Base-by-base conservation (phyloP, 108 stramenopile species). In the Licmophora abbreviata region DNA sequence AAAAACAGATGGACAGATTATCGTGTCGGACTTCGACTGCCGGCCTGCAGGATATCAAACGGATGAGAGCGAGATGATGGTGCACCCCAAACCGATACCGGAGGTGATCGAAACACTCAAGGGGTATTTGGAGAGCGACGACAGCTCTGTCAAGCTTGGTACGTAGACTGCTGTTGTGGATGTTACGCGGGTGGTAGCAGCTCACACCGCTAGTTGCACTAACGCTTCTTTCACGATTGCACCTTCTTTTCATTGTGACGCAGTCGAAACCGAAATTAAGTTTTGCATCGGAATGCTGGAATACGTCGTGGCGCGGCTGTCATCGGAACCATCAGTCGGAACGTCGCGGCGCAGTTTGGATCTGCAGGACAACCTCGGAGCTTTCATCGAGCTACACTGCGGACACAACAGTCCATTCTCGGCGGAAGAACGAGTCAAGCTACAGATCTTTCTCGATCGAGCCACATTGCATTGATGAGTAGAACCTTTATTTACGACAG, bases 371-470 rank as follows among this genome's bases (percentile, higher is more conserved):
- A 31, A 54, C n/a, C 50, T 65, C 3, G 81, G 90, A 31, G 73
- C 63, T 11, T 92, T 86, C 51, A 48, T 88, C 31, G 85, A 85
- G 44, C 64, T 92, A 3, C 76, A 83, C 25, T 92, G 90, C 64
- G 90, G 90, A 2, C 90, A 92, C 66, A 92, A 92, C 40, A 81
- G 74, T 66, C 81, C 77, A 14, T 92, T 79, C 55, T 79, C 81
- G 4, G 43, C 44, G 4, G 68, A 62, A 26, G 90, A 92, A 53
- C 68, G 81, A 14, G 53, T 58, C 7, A 48, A 75, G 38, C 58
- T 85, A 33, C 57, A 66, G 29, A 21, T 49, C 18, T 35, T 76
- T 31, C 46, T 58, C 9, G 7, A 52, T n/a, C n/a, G n/a, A n/a
- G n/a, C n/a, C n/a, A n/a, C n/a, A n/a, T n/a, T n/a, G n/a, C n/a